These are phyloP conservation scores for Chlorella sp. DNA, from an alignment of 139 green algal genomes.

Conservation along the genomic window DNA sequence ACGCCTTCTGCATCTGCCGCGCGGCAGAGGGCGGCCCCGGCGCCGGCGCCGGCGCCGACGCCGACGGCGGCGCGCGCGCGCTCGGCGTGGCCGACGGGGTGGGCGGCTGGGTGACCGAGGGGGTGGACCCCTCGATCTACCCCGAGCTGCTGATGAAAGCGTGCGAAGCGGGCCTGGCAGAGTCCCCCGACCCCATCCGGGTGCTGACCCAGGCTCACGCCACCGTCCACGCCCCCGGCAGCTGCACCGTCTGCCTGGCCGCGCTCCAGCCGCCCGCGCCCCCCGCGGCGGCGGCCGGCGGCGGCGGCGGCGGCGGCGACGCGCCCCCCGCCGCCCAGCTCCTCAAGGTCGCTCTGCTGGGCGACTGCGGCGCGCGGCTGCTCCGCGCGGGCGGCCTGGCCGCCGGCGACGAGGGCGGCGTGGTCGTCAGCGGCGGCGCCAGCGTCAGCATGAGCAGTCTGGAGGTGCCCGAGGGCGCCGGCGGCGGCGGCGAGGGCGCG, in stretches of 20 bases:
- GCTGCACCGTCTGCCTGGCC: constrained; percentile 36
- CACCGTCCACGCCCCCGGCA: constrained; percentile 32
- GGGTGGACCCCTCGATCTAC: constrained; percentile 84
- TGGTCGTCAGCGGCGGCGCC: not conserved
- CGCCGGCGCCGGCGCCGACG: constrained; percentile 88
- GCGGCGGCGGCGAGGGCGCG: not conserved
- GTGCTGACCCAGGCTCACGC: constrained; percentile 43
- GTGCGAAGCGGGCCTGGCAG: constrained; percentile 11
- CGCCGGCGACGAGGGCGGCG: constrained; percentile 59
- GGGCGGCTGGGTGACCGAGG: constrained; percentile 84
- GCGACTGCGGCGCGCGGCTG: constrained; percentile 79
- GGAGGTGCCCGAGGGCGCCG: not conserved
- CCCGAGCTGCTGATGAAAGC: constrained; percentile 57
- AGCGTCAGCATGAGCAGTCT: not conserved
- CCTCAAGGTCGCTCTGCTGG: constrained; percentile 77
- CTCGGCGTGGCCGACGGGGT: constrained; percentile 91
- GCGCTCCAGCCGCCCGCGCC: constrained; percentile 6
- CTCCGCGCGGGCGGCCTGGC: constrained; percentile 67
- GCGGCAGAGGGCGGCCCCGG: constrained; percentile 63
- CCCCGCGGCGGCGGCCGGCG: too few species aligned
- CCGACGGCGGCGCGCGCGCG: constrained; percentile 48
- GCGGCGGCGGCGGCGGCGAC: constrained; percentile 32
- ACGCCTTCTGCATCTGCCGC: constrained; percentile 82
- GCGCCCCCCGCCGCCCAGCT: constrained; percentile 2
- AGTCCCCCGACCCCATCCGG: not conserved